Base-by-base conservation (phyloP, 192 early-diverging fungal species). In the Backusella liffmaniae region DNA sequence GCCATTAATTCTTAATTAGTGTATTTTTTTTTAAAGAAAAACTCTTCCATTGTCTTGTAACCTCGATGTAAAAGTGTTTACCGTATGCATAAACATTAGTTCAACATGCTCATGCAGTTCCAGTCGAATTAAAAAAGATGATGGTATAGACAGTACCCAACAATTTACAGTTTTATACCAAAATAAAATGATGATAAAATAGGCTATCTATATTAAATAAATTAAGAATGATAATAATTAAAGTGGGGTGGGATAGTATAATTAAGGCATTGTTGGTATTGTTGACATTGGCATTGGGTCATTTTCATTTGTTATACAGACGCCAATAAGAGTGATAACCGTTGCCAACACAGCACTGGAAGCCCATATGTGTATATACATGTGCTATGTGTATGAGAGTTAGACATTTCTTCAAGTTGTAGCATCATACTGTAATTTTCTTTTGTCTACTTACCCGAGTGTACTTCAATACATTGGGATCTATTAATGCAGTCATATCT, bases 281-380 rank as follows among this genome's bases (percentile, higher is more conserved):
- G 53, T 56, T 56, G 53, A 29, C 15, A 49, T n/a, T n/a, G 70
- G 70, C 70, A 72, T 34, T 23, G 70, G 70, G 6, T 72, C 70
- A 51, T 72, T 51, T 49, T 76, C 68, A 42, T 62, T 76, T 18
- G 69, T 76, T 21, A 76, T 66, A 8, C 41, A 46, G 5, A 76
- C 36, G 8, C 35, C 68, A 62, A 69, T 49, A 1, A 44, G 62
- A 0, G 67, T 59, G 3, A 71, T 41, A 76, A 49, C n/a, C 12
- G 70, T 12, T 6, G 32, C 68, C 9, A 76, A 32, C 29, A 65
- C 18, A 4, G 66, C 26, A 12, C 51, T 41, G 16, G 62, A 23
- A n/a, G 44, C 13, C 37, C 49, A 39, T 6, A 76, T 66, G 35
- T 76, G 75, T 30, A 59, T 12, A 18, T 59, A 32, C 75, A 70